Conservation (phyloP, 371 early-diverging fungal genomes). For the Haplosporangium sp. region DNA sequence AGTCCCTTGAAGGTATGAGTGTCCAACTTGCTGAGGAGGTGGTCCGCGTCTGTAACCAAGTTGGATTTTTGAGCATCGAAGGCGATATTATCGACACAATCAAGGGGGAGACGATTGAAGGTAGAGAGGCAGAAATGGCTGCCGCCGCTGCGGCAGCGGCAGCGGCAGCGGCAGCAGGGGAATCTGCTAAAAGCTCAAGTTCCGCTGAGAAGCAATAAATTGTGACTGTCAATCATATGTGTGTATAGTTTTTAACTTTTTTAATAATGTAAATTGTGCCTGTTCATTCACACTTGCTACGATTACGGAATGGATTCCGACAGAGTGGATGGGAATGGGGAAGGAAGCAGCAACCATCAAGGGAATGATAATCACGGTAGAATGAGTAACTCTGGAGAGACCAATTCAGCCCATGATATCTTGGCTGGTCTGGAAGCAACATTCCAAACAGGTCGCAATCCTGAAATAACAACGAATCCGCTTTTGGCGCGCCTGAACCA, state of each 20-base stretch:
- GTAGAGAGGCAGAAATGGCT: slow-evolving; percentile 48
- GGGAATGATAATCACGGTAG: neutral
- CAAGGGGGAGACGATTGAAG: slow-evolving; percentile 52
- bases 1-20: slow-evolving; percentile 73
- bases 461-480: slow-evolving; percentile 14
- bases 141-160: slow-evolving; percentile 46
- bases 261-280: neutral
- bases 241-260: neutral
- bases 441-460: slow-evolving; percentile 6
- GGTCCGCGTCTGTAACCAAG: slow-evolving; percentile 78
- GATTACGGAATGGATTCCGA: slow-evolving; percentile 22
- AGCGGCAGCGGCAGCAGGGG: slow-evolving; percentile 17
- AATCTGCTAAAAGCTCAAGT: slow-evolving; percentile 1
- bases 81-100: slow-evolving; percentile 66
- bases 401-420: slow-evolving; percentile 1
- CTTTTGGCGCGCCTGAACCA: slow-evolving; percentile 46
- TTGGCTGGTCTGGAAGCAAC: slow-evolving; percentile 15
- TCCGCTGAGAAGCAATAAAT: neutral
- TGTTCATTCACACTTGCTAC: neutral
- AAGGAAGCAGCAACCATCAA: neutral
- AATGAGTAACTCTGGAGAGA: neutral
- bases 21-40: slow-evolving; percentile 82
- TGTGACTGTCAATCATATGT: neutral
- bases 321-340: neutral
- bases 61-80: slow-evolving; percentile 78